These are phyloP conservation scores for Hericium erinaceus DNA, from an alignment of 768 basidiomycete genomes.

Conservation along the genomic window DNA sequence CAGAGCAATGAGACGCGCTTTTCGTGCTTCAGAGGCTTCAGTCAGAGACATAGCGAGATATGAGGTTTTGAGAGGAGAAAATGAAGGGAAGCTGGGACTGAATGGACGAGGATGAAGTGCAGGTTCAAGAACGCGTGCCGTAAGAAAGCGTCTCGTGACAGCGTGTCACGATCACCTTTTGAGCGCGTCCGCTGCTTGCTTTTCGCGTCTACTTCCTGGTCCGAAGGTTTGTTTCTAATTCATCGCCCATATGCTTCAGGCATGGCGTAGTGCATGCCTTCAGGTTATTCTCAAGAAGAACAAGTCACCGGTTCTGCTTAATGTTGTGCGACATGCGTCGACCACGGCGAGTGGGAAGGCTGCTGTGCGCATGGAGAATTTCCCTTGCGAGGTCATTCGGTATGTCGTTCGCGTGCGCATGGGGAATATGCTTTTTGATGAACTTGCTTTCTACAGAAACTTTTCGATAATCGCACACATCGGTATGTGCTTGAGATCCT, in stretches of 20 bases:
- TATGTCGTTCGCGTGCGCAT: conserved; percentile 21
- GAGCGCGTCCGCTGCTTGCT: not conserved
- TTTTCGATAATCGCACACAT: conserved; percentile 98
- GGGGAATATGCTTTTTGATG: not conserved
- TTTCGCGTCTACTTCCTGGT: not conserved
- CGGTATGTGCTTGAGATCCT: conserved; percentile 33
- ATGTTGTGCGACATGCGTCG: conserved; percentile 2
- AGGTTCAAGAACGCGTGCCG: conserved; percentile 11
- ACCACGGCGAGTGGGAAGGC: not conserved
- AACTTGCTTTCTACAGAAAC: conserved; percentile 40
- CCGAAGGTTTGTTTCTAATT: not conserved
- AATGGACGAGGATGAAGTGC: not conserved
- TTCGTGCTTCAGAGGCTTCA: conserved; percentile 72
- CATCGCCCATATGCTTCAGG: not conserved
- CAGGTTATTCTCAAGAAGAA: not conserved
- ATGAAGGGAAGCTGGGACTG: not conserved
- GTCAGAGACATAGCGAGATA: conserved; percentile 47
- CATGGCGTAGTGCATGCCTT: not conserved
- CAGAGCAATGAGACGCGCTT: conserved; percentile 71
- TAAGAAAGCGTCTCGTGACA: not conserved
- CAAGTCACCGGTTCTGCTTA: not conserved
- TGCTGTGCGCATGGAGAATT: conserved; percentile 47
- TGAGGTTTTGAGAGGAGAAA: not conserved
- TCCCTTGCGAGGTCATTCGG: conserved; percentile 62
- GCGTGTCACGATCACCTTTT: conserved; percentile 6